Percentiles rank a stretch among this genome's conserved stretches.
Evolutionary conservation across 1,284 basidiomycete genomes (phyloP).

Genomic region (Pyrrhoderma lamaoense): DNA sequence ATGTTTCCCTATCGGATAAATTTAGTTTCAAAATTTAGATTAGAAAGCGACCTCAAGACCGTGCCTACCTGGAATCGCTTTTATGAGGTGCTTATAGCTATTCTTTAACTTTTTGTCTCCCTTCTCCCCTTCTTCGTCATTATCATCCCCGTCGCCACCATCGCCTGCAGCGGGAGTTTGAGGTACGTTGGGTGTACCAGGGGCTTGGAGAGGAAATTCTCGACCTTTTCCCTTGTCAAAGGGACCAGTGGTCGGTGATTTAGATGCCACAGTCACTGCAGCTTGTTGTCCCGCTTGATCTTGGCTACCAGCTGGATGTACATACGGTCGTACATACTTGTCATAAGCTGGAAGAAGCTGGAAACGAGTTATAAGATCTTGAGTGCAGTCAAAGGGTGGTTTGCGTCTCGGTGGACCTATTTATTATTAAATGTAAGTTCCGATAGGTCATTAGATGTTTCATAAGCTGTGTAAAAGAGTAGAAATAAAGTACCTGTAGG

Average conservation of each 20-base stretch:
- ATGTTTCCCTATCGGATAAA: constrained; percentile 52
- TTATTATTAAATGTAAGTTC: not conserved
- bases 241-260: constrained; percentile 19
- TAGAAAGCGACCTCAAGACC: constrained; percentile 5
- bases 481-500: constrained; percentile 31
- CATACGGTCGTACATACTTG: constrained; percentile 58
- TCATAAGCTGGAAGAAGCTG: constrained; percentile 62
- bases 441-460: constrained; percentile 18
- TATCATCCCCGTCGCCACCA: constrained; percentile 41
- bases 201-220: constrained; percentile 28
- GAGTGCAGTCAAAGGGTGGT: constrained; percentile 55
- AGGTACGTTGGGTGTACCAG: constrained; percentile 23
- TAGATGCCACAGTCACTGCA: constrained; percentile 8
- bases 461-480: constrained; percentile 10
- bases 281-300: constrained; percentile 5
- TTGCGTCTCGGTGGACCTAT: constrained; percentile 38
- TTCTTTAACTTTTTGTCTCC: constrained; percentile 76
- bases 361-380: constrained; percentile 67
- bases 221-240: constrained; percentile 57
- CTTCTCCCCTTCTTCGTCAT: constrained; percentile 36
- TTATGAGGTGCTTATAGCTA: constrained; percentile 69
- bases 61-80: constrained; percentile 60
- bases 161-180: constrained; percentile 32
- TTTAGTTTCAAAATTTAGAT: constrained; percentile 13
- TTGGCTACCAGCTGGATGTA: constrained; percentile 21